Evolutionary conservation across 192 early-diverging fungal genomes (phyloP).

Genomic region (Linderina pennispora): DNA sequence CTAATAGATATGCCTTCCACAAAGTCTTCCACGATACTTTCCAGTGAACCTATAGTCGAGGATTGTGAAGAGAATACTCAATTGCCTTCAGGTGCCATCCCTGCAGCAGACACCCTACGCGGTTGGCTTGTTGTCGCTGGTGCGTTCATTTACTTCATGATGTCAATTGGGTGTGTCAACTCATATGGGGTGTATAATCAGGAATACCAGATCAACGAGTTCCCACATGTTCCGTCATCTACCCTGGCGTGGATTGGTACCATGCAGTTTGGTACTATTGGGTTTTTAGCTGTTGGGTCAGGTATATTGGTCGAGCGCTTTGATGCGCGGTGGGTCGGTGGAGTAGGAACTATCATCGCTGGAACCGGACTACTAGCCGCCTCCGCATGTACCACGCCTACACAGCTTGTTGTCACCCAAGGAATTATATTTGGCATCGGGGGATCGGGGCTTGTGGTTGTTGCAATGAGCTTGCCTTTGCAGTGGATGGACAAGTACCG

Average conservation of each 20-base stretch:
- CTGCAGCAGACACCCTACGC: slow-evolving; percentile 6
- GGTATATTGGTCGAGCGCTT: slow-evolving; percentile 28
- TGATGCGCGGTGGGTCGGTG: slow-evolving; percentile 4
- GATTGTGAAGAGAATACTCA: too few relatives aligned
- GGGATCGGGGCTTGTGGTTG: slow-evolving; percentile 54
- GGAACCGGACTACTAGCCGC: slow-evolving; percentile 17
- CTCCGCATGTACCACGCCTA: slow-evolving; percentile 30
- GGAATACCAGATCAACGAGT: slow-evolving; percentile 16
- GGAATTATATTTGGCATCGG: slow-evolving; percentile 68
- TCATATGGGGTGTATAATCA: slow-evolving; percentile 26
- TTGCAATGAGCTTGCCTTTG: slow-evolving; percentile 53
- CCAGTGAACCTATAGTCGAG: too few relatives aligned
- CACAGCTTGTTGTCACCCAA: slow-evolving; percentile 64
- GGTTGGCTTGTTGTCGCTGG: slow-evolving; percentile 31
- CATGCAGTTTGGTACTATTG: slow-evolving; percentile 28
- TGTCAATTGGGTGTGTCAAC: slow-evolving; percentile 19
- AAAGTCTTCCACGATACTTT: too few relatives aligned
- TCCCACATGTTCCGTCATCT: slow-evolving; percentile 14
- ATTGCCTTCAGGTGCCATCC: too few relatives aligned
- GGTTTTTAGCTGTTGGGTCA: slow-evolving; percentile 16
- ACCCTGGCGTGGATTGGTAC: slow-evolving; percentile 36
- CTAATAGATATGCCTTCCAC: too few relatives aligned
- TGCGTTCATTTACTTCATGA: slow-evolving; percentile 22
- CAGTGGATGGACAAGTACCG: slow-evolving; percentile 69
- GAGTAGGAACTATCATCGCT: slow-evolving; percentile 6